These are phyloP conservation scores for Mollisiaceae sp. DNA, from an alignment of 2,329 filamentous ascomycete species.

Conservation along the genomic window DNA sequence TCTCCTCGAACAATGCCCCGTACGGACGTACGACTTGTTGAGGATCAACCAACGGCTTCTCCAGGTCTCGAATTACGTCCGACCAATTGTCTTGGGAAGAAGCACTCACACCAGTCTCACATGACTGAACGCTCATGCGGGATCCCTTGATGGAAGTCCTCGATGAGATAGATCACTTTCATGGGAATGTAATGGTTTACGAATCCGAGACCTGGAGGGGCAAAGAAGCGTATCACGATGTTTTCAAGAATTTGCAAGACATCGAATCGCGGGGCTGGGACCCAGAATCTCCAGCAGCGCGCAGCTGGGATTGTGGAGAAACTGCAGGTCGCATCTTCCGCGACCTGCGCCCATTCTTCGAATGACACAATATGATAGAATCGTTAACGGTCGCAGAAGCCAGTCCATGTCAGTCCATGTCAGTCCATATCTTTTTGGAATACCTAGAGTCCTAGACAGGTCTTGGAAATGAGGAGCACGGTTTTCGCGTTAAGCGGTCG, in stretches of 20 bases:
- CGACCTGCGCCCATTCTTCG: conserved; percentile 6
- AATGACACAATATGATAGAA: conserved; percentile 3
- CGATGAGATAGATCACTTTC: conserved; percentile 28
- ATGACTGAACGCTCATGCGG: conserved; percentile 41
- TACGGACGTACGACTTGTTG: conserved; percentile 16
- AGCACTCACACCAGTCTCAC: conserved; percentile 40
- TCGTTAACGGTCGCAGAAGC: neutral
- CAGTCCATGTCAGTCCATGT: neutral
- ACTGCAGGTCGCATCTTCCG: conserved; percentile 24
- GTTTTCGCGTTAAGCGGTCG: conserved; percentile 2
- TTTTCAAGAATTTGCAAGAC: conserved; percentile 21
- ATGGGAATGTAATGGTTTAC: conserved; percentile 29
- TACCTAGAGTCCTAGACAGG: conserved; percentile 7
- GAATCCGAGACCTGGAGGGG: conserved; percentile 22
- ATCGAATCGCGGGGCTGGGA: conserved; percentile 32
- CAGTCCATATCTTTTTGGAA: neutral
- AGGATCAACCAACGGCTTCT: conserved; percentile 24
- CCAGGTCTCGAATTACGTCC: conserved; percentile 19
- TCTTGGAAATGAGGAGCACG: conserved; percentile 8
- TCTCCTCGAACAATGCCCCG: neutral
- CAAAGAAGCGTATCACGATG: conserved; percentile 26
- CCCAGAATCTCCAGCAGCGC: conserved; percentile 27
- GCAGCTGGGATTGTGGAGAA: conserved; percentile 22
- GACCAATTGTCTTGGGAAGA: conserved; percentile 33
- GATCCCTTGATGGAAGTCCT: conserved; percentile 30